Percentiles rank a stretch among this genome's conserved stretches.
Conservation (phyloP, 2,329 filamentous ascomycete species). For the Ophiostoma australiae region DNA sequence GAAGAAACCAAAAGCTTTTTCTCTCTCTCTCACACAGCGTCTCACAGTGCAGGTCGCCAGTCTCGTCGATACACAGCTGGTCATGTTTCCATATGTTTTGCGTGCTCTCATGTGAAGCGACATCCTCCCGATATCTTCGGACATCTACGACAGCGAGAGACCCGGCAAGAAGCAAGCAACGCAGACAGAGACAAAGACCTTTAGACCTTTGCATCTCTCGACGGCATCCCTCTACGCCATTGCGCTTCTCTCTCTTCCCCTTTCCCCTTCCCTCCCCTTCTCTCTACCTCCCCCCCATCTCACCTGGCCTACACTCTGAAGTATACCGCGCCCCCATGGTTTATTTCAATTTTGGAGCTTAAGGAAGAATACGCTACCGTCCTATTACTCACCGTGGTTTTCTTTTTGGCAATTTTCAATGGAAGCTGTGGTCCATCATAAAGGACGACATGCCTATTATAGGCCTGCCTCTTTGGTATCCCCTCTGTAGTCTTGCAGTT, state of each 20-base stretch:
- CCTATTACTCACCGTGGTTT: constrained; percentile 67
- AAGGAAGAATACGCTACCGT: constrained; percentile 61
- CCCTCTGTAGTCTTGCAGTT: not conserved
- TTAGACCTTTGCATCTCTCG: constrained; percentile 6
- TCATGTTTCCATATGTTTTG: not conserved
- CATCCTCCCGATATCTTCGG: not conserved
- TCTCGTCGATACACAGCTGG: not conserved
- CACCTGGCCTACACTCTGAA: constrained; percentile 77
- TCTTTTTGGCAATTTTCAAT: constrained; percentile 40
- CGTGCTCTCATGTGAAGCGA: not conserved
- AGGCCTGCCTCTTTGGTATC: not conserved
- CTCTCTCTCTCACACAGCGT: not conserved
- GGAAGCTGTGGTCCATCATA: constrained; percentile 67
- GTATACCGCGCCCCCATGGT: constrained; percentile 64
- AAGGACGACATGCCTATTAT: constrained; percentile 50
- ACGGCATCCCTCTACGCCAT: constrained; percentile 21
- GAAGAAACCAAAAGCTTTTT: constrained; percentile 23
- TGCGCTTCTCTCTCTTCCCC: constrained; percentile 15
- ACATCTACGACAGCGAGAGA: not conserved
- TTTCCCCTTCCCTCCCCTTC: not conserved
- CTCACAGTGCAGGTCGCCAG: not conserved
- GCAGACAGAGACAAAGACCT: not conserved
- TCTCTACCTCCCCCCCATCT: constrained; percentile 19
- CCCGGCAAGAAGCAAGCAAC: not conserved
- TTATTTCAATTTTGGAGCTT: constrained; percentile 76